Base-by-base conservation (phyloP, 2,329 filamentous ascomycete genomes). In the Diplodia intermedia region DNA sequence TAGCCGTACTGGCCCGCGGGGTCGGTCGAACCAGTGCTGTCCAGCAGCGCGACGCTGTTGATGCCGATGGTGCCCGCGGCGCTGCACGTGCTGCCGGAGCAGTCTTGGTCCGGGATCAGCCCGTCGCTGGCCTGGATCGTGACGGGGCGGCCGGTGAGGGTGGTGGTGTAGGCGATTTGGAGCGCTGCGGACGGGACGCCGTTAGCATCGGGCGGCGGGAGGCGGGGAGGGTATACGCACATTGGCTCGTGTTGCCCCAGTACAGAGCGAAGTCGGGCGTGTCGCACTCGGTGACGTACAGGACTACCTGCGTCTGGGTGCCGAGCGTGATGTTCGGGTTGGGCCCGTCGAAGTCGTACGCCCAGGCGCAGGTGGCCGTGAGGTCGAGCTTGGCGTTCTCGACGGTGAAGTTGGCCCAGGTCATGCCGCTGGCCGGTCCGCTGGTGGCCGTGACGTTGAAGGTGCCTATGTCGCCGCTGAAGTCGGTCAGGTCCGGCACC, bases 1-100 rank as follows among this genome's bases (percentile, higher is more conserved):
- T 61, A 61, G 40, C 57, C 57, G 40, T 61, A 61, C 40, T 61
- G 57, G 8, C 40, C 33, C 8, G 40, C 57, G 15, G 23, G 23
- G 26, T 43, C 36, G 20, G 57, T 85, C 7, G 33, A 4, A 15
- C 29, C 26, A 0, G 57, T 9, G 9, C 20, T 33, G 57, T 61
- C 57, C 40, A 61, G 57, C 3, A 61, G 57, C 18, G 5, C 26
- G 40, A 61, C 40, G 3, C 23, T 12, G 40, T 36, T 15, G 57
- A 61, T 49, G 29, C 11, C 57, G 57, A 50, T 49, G 3, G 15
- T 1, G 11, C 14, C 29, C 0, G 57, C 49, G 57, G 18, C 57
- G 57, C 15, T 61, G 18, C 55, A 60, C 20, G 36, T 60, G 36
- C 4, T 20, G 36, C 2, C 55, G 12, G 0, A 9, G 55, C 55